Base-by-base conservation (phyloP, 768 basidiomycete genomes). In the Boletus subcaerulescens region DNA sequence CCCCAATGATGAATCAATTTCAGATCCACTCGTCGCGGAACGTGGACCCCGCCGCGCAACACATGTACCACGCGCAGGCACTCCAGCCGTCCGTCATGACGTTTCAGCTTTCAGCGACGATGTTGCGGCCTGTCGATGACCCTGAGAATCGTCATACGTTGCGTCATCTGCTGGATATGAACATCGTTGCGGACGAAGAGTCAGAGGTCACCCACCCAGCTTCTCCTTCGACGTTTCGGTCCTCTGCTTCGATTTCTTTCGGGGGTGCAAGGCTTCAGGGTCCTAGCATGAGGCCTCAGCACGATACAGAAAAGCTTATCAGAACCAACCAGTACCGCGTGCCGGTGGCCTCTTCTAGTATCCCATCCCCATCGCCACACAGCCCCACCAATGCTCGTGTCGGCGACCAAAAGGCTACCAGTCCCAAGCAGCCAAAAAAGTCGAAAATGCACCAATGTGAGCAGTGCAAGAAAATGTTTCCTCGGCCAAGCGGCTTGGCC, bases 401-500 rank as follows among this genome's bases (percentile, higher is more conserved):
- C 45, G 35, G 57, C 13, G 51, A 67, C 38, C 65, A 57, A 43
- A 56, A 50, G 12, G 11, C 51, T 0, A 1, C 58, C 49, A 45
- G 61, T 12, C 8, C 18, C 1, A 69, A 53, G 41, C 61, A 52
- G 10, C 50, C 54, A 12, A 69, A 78, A 64, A 80, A 71, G 50
- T 71, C 75, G 3, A 80, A 81, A 60, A 80, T 80, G 78, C 79
- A 80, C 60, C 69, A 73, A 60, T 80, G 79, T 60, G 60, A 53
- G 10, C 66, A 74, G 5, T 81, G 80, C 67, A 56, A 62, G 1
- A 79, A 79, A 65, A 45, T 65, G 62, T 80, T 80, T 58, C 79
- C 79, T 15, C 71, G 80, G 3, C 80, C 80, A 5, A 80, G 79
- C 48, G 80, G 80, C 14, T 66, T 81, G 57, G 69, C 71, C 26